Percentiles rank a stretch among this genome's conserved stretches.
Conservation (phyloP, 2,329 filamentous ascomycete species). For the Graphilbum ipis-grandicollis region DNA sequence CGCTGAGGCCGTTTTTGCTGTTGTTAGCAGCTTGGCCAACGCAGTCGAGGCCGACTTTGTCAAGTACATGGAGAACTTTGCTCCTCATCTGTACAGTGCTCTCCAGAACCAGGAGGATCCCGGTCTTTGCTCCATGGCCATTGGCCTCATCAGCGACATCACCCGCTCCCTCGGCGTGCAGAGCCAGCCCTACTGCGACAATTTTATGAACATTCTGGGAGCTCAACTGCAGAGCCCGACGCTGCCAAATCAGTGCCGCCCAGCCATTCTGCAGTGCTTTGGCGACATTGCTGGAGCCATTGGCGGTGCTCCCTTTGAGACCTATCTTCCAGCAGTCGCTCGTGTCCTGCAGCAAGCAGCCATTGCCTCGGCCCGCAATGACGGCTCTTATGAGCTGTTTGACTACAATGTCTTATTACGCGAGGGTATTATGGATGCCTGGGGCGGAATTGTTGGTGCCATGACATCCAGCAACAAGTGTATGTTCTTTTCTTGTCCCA, state of each 20-base stretch:
- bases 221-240: slow-evolving; percentile 79
- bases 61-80: slow-evolving; percentile 95
- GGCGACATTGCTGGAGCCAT: slow-evolving; percentile 96
- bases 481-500: slow-evolving; percentile 30
- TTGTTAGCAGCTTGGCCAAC: slow-evolving; percentile 80
- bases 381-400: slow-evolving; percentile 85
- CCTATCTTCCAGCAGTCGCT: slow-evolving; percentile 80
- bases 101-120: slow-evolving; percentile 92
- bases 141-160: slow-evolving; percentile 92
- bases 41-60: slow-evolving; percentile 83
- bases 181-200: slow-evolving; percentile 88
- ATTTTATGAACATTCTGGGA: slow-evolving; percentile 95
- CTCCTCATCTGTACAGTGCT: slow-evolving; percentile 82
- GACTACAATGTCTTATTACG: slow-evolving; percentile 91
- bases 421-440: slow-evolving; percentile 97
- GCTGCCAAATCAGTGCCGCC: slow-evolving; percentile 94
- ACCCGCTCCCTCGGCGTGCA: slow-evolving; percentile 78
- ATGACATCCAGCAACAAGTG: slow-evolving; percentile 73
- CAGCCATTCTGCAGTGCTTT: slow-evolving; percentile 93
- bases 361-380: slow-evolving; percentile 57
- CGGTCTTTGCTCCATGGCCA: slow-evolving; percentile 87
- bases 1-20: slow-evolving; percentile 83
- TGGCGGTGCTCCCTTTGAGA: slow-evolving; percentile 66
- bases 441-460: slow-evolving; percentile 89
- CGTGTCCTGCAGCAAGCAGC: slow-evolving; percentile 89